Evolutionary conservation across 116 monocot genomes (phyloP), one percentile per base, ranked within the genome.

Genomic region (Posidonia oceanica): DNA sequence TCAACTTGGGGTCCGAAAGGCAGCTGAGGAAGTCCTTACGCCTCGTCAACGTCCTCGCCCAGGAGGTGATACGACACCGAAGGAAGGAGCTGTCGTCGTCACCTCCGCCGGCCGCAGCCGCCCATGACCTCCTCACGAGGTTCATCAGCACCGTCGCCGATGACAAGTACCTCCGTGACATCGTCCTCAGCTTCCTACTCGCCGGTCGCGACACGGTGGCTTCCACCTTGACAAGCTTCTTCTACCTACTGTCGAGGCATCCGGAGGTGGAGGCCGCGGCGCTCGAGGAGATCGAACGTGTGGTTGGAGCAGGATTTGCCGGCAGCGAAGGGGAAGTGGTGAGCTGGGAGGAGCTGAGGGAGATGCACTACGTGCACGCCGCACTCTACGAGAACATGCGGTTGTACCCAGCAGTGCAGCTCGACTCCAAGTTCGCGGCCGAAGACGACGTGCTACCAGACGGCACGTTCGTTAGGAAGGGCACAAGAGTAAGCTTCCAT

Each of bases 121-220:
- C 1, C n/a, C 36, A 63, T 5, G 91, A 91, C 66, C 75, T 91
- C 7, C 79, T 91, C 7, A 83, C 91, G 10, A 68, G 91, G 18
- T 91, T 91, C 87, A 85, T 88, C 78, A 80, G 61, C 11, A 79
- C 83, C 12, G 72, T 85, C 16, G 39, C 71, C 54, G 85, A 91
- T 44, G 83, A 83, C 37, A 64, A 70, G 51, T 91, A 83, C 71
- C 75, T 91, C 48, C 66, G 88, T 3, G 91, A 91, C 75, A 91
- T 91, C 37, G 91, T 91, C 38, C 73, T 85, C 29, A 87, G 82
- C 75, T 91, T 91, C 73, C 76, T 91, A 7, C 75, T 91, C 37
- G 91, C 91, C 52, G 91, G 91, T 1, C 72, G 91, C 3, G 91
- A 91, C 72, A 87, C 87, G 14, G 77, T 83, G 36, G 78, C 87